Percentiles rank a stretch among this genome's conserved stretches.
Evolutionary conservation across 495 filamentous ascomycete genomes (phyloP).

Genomic region (Penicillium longicatenatum): DNA sequence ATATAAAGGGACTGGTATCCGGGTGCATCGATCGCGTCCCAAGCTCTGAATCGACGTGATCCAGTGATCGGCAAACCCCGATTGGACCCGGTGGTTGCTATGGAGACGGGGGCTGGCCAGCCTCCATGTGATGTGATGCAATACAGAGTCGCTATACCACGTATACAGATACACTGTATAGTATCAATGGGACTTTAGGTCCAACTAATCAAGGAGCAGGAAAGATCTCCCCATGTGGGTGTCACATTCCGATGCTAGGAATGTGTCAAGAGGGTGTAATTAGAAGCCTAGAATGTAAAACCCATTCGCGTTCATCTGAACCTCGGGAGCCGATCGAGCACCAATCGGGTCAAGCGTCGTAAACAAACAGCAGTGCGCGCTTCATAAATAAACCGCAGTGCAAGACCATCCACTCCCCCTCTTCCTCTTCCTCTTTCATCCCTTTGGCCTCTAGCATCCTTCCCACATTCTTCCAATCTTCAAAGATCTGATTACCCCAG

Average conservation of each 20-base stretch:
- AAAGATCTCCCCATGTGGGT: neutral
- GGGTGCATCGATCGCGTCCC: conserved; percentile 14
- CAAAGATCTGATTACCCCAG: conserved; percentile 24
- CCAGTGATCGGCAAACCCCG: conserved; percentile 6
- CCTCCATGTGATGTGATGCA: conserved; percentile 11
- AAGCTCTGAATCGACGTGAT: conserved; percentile 2
- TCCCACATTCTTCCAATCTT: conserved; percentile 20
- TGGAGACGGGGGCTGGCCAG: conserved; percentile 11
- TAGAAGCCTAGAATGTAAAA: neutral
- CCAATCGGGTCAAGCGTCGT: conserved; percentile 22
- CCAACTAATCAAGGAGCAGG: neutral
- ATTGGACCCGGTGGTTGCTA: conserved; percentile 18
- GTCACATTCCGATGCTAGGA: neutral
- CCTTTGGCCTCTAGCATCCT: conserved; percentile 3
- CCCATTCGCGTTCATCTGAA: neutral
- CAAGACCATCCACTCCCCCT: neutral
- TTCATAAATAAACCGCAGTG: conserved; percentile 24
- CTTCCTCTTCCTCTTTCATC: conserved; percentile 7
- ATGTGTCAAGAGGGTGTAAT: no score
- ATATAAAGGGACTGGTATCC: neutral
- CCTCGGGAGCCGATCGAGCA: conserved; percentile 19
- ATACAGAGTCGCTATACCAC: neutral
- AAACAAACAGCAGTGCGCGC: conserved; percentile 20
- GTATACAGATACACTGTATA: neutral
- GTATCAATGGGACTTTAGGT: no score